A percentile compares a stretch with the other conserved stretches of the same genome.
These are phyloP conservation scores for Cicer judaicum DNA, from an alignment of 306 rosid species.

Conservation along the genomic window DNA sequence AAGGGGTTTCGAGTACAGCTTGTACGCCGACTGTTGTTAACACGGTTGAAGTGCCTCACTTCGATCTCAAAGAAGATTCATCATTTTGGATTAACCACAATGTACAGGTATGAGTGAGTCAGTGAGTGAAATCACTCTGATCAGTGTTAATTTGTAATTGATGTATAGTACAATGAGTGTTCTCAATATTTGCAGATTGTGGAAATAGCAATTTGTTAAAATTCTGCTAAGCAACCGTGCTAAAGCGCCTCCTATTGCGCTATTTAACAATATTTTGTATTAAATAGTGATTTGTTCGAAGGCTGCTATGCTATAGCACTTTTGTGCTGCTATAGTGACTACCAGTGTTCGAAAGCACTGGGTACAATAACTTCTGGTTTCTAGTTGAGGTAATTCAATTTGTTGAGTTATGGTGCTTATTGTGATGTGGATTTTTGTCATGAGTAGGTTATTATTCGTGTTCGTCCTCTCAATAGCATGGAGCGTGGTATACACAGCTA, in stretches of 20 bases:
- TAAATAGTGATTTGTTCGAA: too few species aligned
- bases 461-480: slow-evolving; percentile 93
- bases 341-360: too few species aligned
- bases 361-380: background rate
- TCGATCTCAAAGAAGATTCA: slow-evolving; percentile 90
- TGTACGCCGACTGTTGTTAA: slow-evolving; percentile 63
- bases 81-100: slow-evolving; percentile 97
- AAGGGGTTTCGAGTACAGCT: slow-evolving; percentile 65
- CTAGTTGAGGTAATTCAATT: background rate
- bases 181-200: too few species aligned
- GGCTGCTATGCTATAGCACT: too few species aligned
- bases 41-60: slow-evolving; percentile 93
- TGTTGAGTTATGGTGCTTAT: slow-evolving; percentile 23
- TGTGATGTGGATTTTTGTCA: slow-evolving; percentile 37
- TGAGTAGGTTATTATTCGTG: slow-evolving; percentile 81
- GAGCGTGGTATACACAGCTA: slow-evolving; percentile 69
- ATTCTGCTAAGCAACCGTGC: too few species aligned
- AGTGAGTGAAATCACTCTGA: background rate
- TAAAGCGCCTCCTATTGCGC: too few species aligned
- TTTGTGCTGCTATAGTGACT: too few species aligned
- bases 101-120: slow-evolving; percentile 82
- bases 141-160: background rate
- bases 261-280: too few species aligned
- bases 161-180: background rate
- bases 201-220: too few species aligned